Evolutionary conservation across 2,329 filamentous ascomycete genomes (phyloP), one percentile per base, ranked within the genome.

Genomic region (Nectriaceae sp.): DNA sequence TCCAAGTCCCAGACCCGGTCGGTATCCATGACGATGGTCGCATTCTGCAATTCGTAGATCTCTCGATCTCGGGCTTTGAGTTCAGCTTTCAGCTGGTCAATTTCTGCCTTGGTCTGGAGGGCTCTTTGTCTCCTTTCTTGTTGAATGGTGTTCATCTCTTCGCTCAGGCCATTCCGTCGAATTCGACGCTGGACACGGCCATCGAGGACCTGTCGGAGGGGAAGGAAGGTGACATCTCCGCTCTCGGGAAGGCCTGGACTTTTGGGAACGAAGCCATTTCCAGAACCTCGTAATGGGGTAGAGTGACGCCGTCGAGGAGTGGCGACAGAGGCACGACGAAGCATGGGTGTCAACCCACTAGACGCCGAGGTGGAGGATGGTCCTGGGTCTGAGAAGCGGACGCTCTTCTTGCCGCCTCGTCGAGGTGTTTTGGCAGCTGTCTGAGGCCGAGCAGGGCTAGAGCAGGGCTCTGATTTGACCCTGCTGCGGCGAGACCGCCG

Each of bases 351-450:
- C 21, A 85, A 65, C 2, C 82, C 82, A 1, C 77, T 82, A 2
- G 57, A 60, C 18, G 42, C 13, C 15, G 20, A 6, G 33, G 5
- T 20, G 26, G 67, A 50, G 0, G 68, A 61, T 1, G 72, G 70
- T 0, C 78, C 80, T 8, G 80, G 79, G 35, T 84, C 80, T 0
- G 82, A 85, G 65, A 84, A 83, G 31, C 82, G 78, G 19, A 84
- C 80, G 47, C 72, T 71, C 55, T 78, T 79, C 57, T 73, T 78
- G 2, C 49, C 46, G 3, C 46, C 33, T 24, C 59, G 54, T 24
- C 57, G 56, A 10, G 69, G 69, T 3, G 69, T 72, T 45, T 56
- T 65, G 39, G 61, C 58, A 2, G 45, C 31, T 15, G 50, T 21
- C 26, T 35, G 36, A 19, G 55, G 42, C 15, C 54, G 47, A 16